Conservation (phyloP, 176 grass and related monocot genomes). For the Oryza glumipatula region DNA sequence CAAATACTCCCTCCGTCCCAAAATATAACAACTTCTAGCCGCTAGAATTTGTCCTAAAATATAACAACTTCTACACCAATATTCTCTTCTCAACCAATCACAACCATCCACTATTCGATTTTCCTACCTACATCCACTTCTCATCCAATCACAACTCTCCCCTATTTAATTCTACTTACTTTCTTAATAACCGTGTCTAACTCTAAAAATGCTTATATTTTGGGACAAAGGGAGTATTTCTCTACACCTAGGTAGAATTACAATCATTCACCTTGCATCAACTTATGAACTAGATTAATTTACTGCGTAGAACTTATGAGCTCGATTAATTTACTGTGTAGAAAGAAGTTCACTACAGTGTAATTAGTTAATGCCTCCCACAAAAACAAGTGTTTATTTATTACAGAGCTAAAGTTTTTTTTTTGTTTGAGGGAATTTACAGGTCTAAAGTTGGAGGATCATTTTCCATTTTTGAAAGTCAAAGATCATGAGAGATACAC, state of each 20-base stretch:
- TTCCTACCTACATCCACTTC: too few relatives aligned
- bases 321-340: not conserved
- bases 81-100: too few relatives aligned
- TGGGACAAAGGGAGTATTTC: too few relatives aligned
- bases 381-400: not conserved
- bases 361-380: not conserved
- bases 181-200: too few relatives aligned
- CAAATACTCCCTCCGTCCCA: not conserved
- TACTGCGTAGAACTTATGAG: slow-evolving; percentile 3
- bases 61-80: too few relatives aligned
- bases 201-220: too few relatives aligned
- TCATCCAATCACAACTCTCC: too few relatives aligned
- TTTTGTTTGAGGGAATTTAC: too few relatives aligned
- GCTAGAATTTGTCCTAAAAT: too few relatives aligned
- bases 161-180: too few relatives aligned
- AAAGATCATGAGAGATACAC: not conserved
- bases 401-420: not conserved
- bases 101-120: too few relatives aligned
- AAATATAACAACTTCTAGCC: too few relatives aligned
- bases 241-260: not conserved
- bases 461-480: not conserved
- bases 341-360: not conserved
- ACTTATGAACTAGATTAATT: not conserved
- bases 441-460: not conserved
- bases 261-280: slow-evolving; percentile 16